Evolutionary conservation across 257 asterid genomes (phyloP).

Genomic region (Gynochthodes officinalis): DNA sequence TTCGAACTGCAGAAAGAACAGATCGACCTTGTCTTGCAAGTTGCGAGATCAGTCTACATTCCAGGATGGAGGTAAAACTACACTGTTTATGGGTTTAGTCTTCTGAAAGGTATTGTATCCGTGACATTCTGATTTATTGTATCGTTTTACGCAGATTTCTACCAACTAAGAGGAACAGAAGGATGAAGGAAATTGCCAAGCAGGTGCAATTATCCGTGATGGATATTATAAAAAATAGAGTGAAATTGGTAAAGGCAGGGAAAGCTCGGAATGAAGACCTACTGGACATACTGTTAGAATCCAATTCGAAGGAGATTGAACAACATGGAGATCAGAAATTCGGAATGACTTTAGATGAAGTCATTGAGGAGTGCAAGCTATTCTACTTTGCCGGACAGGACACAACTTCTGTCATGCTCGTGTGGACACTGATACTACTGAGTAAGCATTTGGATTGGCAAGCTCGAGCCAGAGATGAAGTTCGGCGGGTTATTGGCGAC

Average conservation of each 20-base stretch:
- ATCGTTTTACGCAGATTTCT: neutral
- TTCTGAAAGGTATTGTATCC: neutral
- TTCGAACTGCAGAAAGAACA: slow-evolving; percentile 27
- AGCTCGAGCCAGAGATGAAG: slow-evolving; percentile 26
- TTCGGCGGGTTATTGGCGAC: slow-evolving; percentile 15
- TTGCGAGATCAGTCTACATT: slow-evolving; percentile 3
- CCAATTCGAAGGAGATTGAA: slow-evolving; percentile 16
- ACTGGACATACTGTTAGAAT: slow-evolving; percentile 22
- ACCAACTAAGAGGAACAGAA: slow-evolving; percentile 24
- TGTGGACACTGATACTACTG: slow-evolving; percentile 25
- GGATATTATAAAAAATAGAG: slow-evolving; percentile 19
- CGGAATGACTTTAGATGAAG: slow-evolving; percentile 25
- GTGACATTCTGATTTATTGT: neutral
- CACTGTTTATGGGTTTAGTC: neutral
- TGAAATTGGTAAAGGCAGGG: slow-evolving; percentile 15
- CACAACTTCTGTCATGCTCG: slow-evolving; percentile 21
- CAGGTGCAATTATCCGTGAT: slow-evolving; percentile 11
- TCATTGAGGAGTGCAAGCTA: slow-evolving; percentile 29
- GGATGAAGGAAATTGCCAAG: slow-evolving; percentile 13
- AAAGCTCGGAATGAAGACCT: slow-evolving; percentile 16
- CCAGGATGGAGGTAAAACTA: slow-evolving; percentile 17
- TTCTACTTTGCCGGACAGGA: slow-evolving; percentile 37
- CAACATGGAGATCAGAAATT: slow-evolving; percentile 11
- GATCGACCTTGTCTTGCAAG: neutral
- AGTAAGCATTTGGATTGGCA: slow-evolving; percentile 25